A percentile compares a stretch with the other conserved stretches of the same genome.
Conservation (phyloP, 441 rosid genomes). For the Populus trichocarpa region DNA sequence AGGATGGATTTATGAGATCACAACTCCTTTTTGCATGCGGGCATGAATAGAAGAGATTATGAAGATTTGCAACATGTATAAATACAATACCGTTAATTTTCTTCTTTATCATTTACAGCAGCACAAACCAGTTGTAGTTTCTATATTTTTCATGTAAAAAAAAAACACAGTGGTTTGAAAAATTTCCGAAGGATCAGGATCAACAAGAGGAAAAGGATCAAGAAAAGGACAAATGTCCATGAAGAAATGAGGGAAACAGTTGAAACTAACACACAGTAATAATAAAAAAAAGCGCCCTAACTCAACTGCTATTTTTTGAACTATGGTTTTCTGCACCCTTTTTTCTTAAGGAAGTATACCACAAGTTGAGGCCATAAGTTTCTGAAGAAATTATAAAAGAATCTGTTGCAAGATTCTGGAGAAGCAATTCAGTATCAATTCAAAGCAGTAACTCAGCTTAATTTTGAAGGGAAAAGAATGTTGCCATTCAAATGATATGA, state of each 20-base stretch:
- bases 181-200: background rate
- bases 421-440: background rate
- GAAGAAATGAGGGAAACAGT: background rate
- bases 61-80: background rate
- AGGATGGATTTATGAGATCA: background rate
- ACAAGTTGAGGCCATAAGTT: background rate
- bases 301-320: background rate
- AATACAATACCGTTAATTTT: no score
- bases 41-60: background rate
- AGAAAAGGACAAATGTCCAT: background rate
- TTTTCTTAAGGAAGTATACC: background rate
- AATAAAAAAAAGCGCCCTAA: background rate
- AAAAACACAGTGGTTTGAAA: background rate
- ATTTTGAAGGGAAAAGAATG: background rate
- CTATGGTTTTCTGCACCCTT: background rate
- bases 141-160: no score
- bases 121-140: no score
- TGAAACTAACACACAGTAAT: background rate
- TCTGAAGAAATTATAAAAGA: background rate
- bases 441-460: background rate
- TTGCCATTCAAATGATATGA: constrained; percentile 1
- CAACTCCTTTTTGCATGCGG: background rate
- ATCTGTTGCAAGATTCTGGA: background rate
- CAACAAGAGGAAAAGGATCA: background rate
- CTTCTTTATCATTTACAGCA: background rate